A percentile compares a stretch with the other conserved stretches of the same genome.
These are phyloP conservation scores for Fusarium chlamydosporum DNA, from an alignment of 2,329 filamentous ascomycete species.

Conservation along the genomic window DNA sequence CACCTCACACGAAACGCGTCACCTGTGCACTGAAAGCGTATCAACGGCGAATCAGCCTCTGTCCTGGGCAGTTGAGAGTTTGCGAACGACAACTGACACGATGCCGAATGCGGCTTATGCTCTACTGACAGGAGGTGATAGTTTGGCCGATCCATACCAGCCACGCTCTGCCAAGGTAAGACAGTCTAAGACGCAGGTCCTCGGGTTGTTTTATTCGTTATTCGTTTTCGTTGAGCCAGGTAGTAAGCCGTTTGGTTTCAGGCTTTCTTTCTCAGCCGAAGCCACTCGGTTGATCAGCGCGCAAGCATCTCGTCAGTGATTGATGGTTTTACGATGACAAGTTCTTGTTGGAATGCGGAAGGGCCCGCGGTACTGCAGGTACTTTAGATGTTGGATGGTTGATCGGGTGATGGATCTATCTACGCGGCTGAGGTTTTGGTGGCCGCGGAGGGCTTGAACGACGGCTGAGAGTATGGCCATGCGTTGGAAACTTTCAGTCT, in stretches of 20 bases:
- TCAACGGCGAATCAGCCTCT: conserved; percentile 7
- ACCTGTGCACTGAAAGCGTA: conserved; percentile 23
- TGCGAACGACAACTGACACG: conserved; percentile 8
- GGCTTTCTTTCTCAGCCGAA: conserved; percentile 9
- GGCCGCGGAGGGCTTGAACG: neutral
- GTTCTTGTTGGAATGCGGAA: conserved; percentile 12
- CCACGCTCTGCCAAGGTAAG: neutral
- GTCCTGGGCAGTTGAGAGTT: conserved; percentile 2
- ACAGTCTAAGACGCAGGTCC: conserved; percentile 7
- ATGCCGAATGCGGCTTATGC: conserved; percentile 26
- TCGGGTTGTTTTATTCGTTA: conserved; percentile 14
- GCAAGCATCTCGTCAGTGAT: neutral
- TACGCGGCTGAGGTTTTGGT: neutral
- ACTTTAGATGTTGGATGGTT: conserved; percentile 8
- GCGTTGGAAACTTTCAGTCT: neutral
- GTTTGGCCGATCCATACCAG: conserved; percentile 33
- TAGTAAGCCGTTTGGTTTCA: conserved; percentile 8
- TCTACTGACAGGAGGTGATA: neutral
- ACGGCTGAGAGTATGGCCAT: neutral
- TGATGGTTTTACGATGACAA: neutral
- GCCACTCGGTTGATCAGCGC: neutral
- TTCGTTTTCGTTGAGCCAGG: conserved; percentile 6
- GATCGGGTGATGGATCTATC: conserved; percentile 8
- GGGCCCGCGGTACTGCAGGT: conserved; percentile 15
- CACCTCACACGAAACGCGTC: neutral